phyloP scores from a whole-genome alignment of 2,329 filamentous ascomycete genomes.

The Cladosporium phlei region DNA sequence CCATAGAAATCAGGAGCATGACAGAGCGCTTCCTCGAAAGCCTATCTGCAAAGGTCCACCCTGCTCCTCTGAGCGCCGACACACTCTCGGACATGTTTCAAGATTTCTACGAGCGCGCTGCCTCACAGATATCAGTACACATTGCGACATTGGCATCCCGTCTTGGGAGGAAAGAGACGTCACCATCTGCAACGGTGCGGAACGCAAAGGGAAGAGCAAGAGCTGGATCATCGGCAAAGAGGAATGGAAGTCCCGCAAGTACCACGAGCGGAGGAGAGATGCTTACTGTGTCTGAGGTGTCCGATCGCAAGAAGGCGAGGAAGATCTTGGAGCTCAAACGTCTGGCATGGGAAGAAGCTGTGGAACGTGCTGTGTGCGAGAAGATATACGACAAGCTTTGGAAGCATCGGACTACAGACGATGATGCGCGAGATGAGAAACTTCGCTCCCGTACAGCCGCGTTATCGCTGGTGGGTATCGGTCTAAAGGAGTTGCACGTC shows the following conservation, averaged over 20 bases:
- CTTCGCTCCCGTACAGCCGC: constrained; percentile 90
- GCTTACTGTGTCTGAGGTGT: constrained; percentile 82
- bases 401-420: constrained; percentile 83
- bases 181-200: neutral
- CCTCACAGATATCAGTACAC: constrained; percentile 79
- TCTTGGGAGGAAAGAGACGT: constrained; percentile 53
- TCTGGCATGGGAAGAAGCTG: constrained; percentile 76
- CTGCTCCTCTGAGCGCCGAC: constrained; percentile 76
- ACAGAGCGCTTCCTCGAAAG: constrained; percentile 92
- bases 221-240: constrained; percentile 35
- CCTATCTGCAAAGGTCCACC: constrained; percentile 78
- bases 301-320: constrained; percentile 71
- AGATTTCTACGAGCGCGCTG: constrained; percentile 81
- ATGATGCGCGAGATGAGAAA: constrained; percentile 92
- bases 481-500: constrained; percentile 75
- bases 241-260: constrained; percentile 36
- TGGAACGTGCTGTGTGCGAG: constrained; percentile 63
- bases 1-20: constrained; percentile 86
- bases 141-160: constrained; percentile 73
- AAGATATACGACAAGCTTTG: constrained; percentile 74
- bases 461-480: constrained; percentile 84
- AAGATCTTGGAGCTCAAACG: constrained; percentile 74
- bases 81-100: constrained; percentile 83
- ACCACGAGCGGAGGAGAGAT: constrained; percentile 55
- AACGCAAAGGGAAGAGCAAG: constrained; percentile 35